These are phyloP conservation scores for Neoboletus brunneissimus DNA, from an alignment of 768 basidiomycete species.

Conservation along the genomic window DNA sequence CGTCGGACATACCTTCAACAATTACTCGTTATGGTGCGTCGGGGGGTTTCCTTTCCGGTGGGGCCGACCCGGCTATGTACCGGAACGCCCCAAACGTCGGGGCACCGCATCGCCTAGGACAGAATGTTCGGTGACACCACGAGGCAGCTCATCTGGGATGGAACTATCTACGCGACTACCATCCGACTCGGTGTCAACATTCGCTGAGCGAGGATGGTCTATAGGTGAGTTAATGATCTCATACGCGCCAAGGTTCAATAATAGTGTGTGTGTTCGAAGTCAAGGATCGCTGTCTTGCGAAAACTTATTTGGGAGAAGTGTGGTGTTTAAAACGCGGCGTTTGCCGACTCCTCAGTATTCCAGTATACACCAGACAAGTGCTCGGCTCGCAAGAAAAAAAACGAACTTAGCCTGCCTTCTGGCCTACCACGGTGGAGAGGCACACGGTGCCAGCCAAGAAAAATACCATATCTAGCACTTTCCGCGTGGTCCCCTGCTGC, in stretches of 20 bases:
- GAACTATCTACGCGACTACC: background rate
- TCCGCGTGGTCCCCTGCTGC: background rate
- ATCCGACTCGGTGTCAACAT: background rate
- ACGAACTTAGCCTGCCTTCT: background rate
- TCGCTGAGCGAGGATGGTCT: background rate
- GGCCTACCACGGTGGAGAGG: background rate
- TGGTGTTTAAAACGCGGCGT: background rate
- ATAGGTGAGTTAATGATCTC: background rate
- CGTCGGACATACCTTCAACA: conserved; percentile 8
- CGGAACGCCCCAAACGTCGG: background rate
- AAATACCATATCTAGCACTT: background rate
- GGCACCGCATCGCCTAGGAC: background rate
- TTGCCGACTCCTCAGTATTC: background rate
- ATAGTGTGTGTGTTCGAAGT: background rate
- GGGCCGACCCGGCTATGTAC: background rate
- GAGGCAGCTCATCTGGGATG: background rate
- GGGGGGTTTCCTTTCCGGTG: conserved; percentile 3
- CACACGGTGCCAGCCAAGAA: background rate
- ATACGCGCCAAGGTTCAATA: background rate
- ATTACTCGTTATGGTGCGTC: conserved; percentile 22
- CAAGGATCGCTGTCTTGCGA: conserved; percentile 1
- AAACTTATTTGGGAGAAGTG: too few relatives aligned
- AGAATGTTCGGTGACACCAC: background rate
- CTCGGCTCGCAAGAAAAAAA: background rate
- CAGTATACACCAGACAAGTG: background rate